Percentiles rank a stretch among this genome's conserved stretches.
Evolutionary conservation across 176 grass and related monocot species (phyloP).

Genomic region (Calamus simplicifolius): DNA sequence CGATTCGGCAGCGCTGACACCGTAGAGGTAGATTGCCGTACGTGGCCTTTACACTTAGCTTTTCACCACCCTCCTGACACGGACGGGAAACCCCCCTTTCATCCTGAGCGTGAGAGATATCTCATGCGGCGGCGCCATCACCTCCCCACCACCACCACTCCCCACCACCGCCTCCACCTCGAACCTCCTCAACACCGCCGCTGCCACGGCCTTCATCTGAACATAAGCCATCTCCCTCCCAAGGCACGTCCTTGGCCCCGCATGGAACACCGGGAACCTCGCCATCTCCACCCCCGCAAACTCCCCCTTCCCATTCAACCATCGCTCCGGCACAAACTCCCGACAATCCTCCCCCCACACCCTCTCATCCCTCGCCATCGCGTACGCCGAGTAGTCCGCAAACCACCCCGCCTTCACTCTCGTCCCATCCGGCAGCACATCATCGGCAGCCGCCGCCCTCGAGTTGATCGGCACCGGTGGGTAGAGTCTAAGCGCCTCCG

Average conservation of each 20-base stretch:
- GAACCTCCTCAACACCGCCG: constrained; percentile 37
- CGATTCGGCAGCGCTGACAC: no score
- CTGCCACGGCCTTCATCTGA: constrained; percentile 61
- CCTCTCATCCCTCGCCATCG: constrained; percentile 48
- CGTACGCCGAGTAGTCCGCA: constrained; percentile 43
- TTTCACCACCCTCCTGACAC: constrained; percentile 30
- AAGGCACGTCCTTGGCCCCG: constrained; percentile 43
- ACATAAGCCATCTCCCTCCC: constrained; percentile 71
- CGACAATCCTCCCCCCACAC: constrained; percentile 41
- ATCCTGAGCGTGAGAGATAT: constrained; percentile 40
- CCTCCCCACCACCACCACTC: constrained; percentile 13
- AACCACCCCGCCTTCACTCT: constrained; percentile 48
- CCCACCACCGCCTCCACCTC: constrained; percentile 13
- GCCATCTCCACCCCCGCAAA: constrained; percentile 29
- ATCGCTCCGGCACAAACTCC: constrained; percentile 43
- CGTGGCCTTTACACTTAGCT: no score
- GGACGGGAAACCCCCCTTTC: constrained; percentile 40
- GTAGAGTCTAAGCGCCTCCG: constrained; percentile 66
- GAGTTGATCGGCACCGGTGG: constrained; percentile 66
- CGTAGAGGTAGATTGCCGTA: no score
- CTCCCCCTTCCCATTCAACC: constrained; percentile 31
- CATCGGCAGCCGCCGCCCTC: constrained; percentile 17
- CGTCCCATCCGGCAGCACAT: constrained; percentile 70
- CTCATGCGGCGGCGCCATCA: constrained; percentile 30
- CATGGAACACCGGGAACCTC: constrained; percentile 50